A percentile compares a stretch with the other conserved stretches of the same genome.
Evolutionary conservation across 495 filamentous ascomycete species (phyloP).

Genomic region (Penicillium pulvis): DNA sequence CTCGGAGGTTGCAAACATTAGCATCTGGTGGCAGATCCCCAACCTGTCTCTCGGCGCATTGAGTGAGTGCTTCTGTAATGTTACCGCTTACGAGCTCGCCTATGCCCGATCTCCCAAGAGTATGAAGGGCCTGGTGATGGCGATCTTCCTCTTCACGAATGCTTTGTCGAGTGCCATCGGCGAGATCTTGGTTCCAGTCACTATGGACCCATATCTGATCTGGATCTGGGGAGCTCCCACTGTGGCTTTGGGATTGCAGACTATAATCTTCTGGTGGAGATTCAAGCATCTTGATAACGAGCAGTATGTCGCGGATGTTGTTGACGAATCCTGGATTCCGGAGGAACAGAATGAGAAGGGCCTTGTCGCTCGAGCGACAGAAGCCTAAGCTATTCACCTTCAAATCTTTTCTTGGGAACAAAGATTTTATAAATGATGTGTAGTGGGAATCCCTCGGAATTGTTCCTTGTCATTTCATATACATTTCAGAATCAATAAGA

Average conservation of each 20-base stretch:
- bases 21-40: constrained; percentile 56
- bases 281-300: constrained; percentile 50
- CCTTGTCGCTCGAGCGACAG: background rate
- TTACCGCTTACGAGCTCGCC: constrained; percentile 72
- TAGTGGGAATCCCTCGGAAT: no score
- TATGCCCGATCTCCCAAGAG: constrained; percentile 68
- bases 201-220: constrained; percentile 60
- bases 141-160: constrained; percentile 58
- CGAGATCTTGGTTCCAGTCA: constrained; percentile 59
- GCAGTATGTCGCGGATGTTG: constrained; percentile 35
- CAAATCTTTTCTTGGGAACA: no score
- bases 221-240: constrained; percentile 58
- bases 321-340: constrained; percentile 13
- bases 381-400: background rate
- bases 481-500: no score
- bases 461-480: no score
- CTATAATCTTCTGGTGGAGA: constrained; percentile 49
- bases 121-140: constrained; percentile 70
- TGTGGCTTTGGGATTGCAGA: constrained; percentile 48
- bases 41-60: constrained; percentile 60
- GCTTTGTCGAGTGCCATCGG: constrained; percentile 51
- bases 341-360: constrained; percentile 3
- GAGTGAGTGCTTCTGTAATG: constrained; percentile 68
- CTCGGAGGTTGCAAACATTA: constrained; percentile 48
- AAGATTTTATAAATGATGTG: no score